Base-by-base conservation (phyloP, 108 stramenopile genomes). In the Nitzschia sp. region DNA sequence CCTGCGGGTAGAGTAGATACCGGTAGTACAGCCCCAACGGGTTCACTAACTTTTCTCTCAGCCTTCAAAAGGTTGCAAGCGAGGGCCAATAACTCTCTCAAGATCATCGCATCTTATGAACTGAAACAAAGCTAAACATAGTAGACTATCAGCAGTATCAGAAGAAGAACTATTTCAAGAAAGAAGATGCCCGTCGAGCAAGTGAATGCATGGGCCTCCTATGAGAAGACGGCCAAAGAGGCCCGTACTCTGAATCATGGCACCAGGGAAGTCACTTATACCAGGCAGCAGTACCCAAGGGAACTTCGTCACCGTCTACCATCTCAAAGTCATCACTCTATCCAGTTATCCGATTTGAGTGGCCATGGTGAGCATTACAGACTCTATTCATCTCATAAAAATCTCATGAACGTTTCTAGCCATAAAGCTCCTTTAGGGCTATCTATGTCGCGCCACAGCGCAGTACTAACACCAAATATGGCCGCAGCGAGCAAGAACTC, bases 201-300 rank as follows among this genome's bases (percentile, higher is more conserved):
- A 63, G 62, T 63, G 22, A 63, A 63, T 63, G 62, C 62, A 28
- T 63, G 62, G 62, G 62, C 44, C 17, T 4, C 13, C 27, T 63
- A 63, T 46, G 62, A 6, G 13, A n/a, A 63, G 23, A 63, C 62
- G 23, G 62, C 62, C 4, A 45, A 45, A 11, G 33, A 23, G 16
- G 44, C 62, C 16, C 41, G 62, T 22, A 25, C 36, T 28, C 33
- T 45, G 1, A 23, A 45, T 13, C 38, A 41, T 41, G 38, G 38
- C 6, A 13, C 38, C 38, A 41, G 38, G 13, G 38, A 41, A 6
- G 13, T 6, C 13, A 41, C 9, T 6, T 13, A 41, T 9, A 41
- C 38, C 9, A 41, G 13, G 38, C 38, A 6, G 38, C 6, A 6
- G 38, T 41, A 9, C 38, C 38, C 38, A 41, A 6, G 13, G 13